Base-by-base conservation (phyloP, 1,284 basidiomycete species). In the Vanrija sp. region DNA sequence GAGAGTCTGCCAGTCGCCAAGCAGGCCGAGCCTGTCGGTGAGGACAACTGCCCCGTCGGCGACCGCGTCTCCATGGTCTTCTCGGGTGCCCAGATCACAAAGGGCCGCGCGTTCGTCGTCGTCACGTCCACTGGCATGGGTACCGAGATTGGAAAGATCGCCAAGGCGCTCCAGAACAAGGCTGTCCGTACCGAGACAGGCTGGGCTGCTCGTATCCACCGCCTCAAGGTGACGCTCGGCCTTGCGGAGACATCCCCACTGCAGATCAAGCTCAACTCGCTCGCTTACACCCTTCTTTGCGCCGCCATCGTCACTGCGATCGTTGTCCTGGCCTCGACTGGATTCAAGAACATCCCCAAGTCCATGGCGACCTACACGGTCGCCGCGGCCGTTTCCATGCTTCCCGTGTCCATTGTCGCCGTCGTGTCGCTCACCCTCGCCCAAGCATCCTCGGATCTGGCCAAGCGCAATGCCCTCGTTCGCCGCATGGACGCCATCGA, bases 1-100 rank as follows among this genome's bases (percentile, higher is more conserved):
- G 84, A 86, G 66, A 82, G 80, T 80, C 83, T 86, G 16, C 86
- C 86, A 55, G 85, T 86, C 14, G 73, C 78, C 28, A 88, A 88
- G 73, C 80, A 77, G 44, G 67, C 71, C 7, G 79, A 81, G 26
- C 54, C 78, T 61, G 66, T 76, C 42, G 71, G 73, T 10, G 71
- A 78, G 42, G 67, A 66, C 21, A 71, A 74, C 62, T 75, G 78
- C 65, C 78, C 82, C 7, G 81, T 83, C 29, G 83, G 84, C 46
- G 72, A 74, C 58, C 72, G 73, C 16, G 51, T 74, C 46, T 69
- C 61, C 28, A 68, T 74, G 71, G 70, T 80, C 29, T 83, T 81
- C 72, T 81, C 84, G 6, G 84, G 83, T 5, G 83, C 83, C 10
- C 79, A 82, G 49, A 82, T 87, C 21, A 83, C 84, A 54, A 86